Evolutionary conservation across 225 moss, liverwort and hornwort genomes (phyloP), one percentile per base, ranked within the genome.

Genomic region (Straminergon stramineum): DNA sequence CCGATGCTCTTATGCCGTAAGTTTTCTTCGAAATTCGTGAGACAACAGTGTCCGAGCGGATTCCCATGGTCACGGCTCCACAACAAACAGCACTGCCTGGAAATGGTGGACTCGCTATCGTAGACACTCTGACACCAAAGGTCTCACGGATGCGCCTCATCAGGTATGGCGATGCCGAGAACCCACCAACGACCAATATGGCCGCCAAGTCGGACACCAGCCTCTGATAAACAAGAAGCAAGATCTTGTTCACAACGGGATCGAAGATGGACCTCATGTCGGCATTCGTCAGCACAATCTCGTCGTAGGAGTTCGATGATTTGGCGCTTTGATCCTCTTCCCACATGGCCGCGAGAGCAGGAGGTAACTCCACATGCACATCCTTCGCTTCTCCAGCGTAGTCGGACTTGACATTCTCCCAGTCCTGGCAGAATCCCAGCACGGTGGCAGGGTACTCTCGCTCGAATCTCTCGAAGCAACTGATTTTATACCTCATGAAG

Each of bases 1-100:
- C 4, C 2, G 8, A 0, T 5, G 6, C 0, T 0, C 0, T 0
- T 1, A 0, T 31, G 22, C 88, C 93, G 17, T 90, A 93, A 0
- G 88, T 88, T 84, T 20, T 91, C 90, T 88, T 91, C 0, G 90
- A 86, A 8, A 93, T 27, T 2, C 93, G 11, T 0, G 91, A 93
- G 3, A 86, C 10, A 7, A 91, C 84, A 5, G 81, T 74, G 7
- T 91, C 91, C 2, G 89, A 86, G 6, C 82, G 62, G 18, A 93
- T 90, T 7, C 88, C 90, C 83, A 93, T 55, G 6, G 86, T 91
- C 61, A 90, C 91, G 3, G 84, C 86, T 1, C 93, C 91, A 63
- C 88, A 86, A 3, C 90, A 86, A 7, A 93, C 34, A 0, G 91
- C 88, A 13, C 90, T 88, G 9, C 91, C 93, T 6, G 93, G 93